Evolutionary conservation across 2,329 filamentous ascomycete genomes (phyloP).

Genomic region (Xylariomycetidae sp.): DNA sequence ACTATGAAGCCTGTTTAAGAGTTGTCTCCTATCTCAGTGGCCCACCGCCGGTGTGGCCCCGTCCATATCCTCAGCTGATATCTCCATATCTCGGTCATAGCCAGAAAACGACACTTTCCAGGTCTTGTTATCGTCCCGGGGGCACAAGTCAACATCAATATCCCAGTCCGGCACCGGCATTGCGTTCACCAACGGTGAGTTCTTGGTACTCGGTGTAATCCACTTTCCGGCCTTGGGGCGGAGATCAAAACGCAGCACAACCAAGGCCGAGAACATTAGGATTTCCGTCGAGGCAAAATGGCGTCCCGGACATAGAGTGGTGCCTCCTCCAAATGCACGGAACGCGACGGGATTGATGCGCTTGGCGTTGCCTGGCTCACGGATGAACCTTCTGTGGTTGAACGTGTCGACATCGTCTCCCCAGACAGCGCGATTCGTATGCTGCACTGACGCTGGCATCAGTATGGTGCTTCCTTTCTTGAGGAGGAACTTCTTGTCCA

Average conservation of each 20-base stretch:
- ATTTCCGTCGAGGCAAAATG: conserved; percentile 13
- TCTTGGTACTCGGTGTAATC: conserved; percentile 1
- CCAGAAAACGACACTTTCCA: no score
- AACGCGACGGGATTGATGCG: conserved; percentile 9
- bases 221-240: conserved; percentile 5
- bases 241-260: conserved; percentile 10
- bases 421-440: conserved; percentile 1
- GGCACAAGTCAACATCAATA: conserved; percentile 1
- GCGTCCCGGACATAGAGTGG: conserved; percentile 11
- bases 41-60: no score
- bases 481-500: conserved; percentile 1
- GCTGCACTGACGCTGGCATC: conserved; percentile 4
- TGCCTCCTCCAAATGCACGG: conserved; percentile 10
- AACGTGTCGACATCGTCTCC: conserved; percentile 3
- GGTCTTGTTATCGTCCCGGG: no score
- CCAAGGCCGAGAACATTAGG: conserved; percentile 10
- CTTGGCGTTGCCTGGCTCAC: conserved; percentile 2
- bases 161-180: conserved; percentile 5
- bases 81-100: no score
- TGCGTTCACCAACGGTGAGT: conserved; percentile 2
- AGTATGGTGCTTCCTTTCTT: conserved; percentile 6
- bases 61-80: no score
- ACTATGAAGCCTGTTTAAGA: no score
- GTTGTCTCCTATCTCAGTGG: no score
- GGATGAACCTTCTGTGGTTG: conserved; percentile 4